Base-by-base conservation (phyloP, 202 grass and related monocot genomes). In the Dendrocalamus latiflorus region DNA sequence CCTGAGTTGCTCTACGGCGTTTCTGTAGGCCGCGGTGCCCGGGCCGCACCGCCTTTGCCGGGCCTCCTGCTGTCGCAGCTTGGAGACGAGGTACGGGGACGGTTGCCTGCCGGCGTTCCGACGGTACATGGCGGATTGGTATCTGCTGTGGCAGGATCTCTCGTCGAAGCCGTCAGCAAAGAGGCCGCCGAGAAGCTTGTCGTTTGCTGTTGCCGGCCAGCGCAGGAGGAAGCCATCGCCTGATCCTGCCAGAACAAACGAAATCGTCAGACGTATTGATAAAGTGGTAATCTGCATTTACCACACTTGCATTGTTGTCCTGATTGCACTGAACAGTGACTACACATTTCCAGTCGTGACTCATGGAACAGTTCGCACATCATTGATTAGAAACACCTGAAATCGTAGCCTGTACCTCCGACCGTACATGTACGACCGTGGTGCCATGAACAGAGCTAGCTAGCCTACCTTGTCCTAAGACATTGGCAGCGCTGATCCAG, bases 91-190 rank as follows among this genome's bases (percentile, higher is more conserved):
- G 71, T 89, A 34, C 6, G 59, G 6, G 1, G 90, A 81, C 0
- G 83, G 87, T 1, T 55, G 41, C 28, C 13, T 64, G 38, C 86
- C 80, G 11, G 90, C 28, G 8, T 58, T 50, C 6, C 74, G 68
- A 18, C 87, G 90, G 72, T 87, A 92, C 74, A 50, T 62, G 49
- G 49, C 65, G 15, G 90, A 84, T 25, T 86, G 71, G 87, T 92
- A 89, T 9, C 90, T 45, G 56, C 87, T 92, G 9, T 39, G 79
- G 79, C 90, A 92, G 18, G 78, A 73, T 50, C 16, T 1, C 16
- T 81, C 28, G 26, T 84, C 86, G 43, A 84, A 70, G 28, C 80
- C 83, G 5, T 85, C 74, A 1, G 48, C 69, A 8, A 92, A 13
- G 17, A 89, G 76, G 58, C 90, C 86, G 16, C 79, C 86, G 50